Percentiles rank a stretch among this genome's conserved stretches.
Evolutionary conservation across 108 stramenopile genomes (phyloP).

Genomic region (Cyclotella kingstonii): DNA sequence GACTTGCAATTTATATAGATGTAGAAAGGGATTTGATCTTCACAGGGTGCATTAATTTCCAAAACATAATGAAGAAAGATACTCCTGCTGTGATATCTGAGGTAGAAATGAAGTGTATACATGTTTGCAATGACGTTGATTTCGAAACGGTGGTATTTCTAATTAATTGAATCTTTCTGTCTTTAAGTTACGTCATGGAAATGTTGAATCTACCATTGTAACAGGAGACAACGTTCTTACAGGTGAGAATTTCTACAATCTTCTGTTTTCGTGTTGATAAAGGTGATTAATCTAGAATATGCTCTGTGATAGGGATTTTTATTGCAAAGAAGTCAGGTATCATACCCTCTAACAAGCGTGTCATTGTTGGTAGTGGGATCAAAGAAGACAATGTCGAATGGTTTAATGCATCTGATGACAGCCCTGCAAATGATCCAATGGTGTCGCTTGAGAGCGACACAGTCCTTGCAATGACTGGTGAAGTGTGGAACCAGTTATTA

Average conservation of each 20-base stretch:
- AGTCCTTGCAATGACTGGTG: constrained; percentile 58
- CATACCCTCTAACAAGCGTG: constrained; percentile 22
- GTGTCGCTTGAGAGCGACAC: constrained; percentile 9
- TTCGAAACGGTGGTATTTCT: not conserved
- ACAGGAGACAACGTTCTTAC: constrained; percentile 67
- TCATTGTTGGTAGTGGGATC: constrained; percentile 37
- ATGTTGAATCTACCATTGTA: constrained; percentile 51
- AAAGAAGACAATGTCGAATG: constrained; percentile 34
- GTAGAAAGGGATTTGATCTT: constrained; percentile 50
- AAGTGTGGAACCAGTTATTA: constrained; percentile 46
- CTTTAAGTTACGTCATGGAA: constrained; percentile 41
- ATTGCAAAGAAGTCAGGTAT: constrained; percentile 63
- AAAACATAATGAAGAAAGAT: constrained; percentile 55
- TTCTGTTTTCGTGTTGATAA: too few species aligned
- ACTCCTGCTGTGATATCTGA: constrained; percentile 48
- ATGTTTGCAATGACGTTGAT: too few species aligned
- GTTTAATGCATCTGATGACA: constrained; percentile 36
- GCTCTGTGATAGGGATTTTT: constrained; percentile 52
- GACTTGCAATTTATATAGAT: too few species aligned
- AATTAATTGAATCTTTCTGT: not conserved
- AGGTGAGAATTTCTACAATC: too few species aligned
- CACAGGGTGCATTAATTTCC: constrained; percentile 58
- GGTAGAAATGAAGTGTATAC: too few species aligned
- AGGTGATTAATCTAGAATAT: too few species aligned
- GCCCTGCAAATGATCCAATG: constrained; percentile 9